phyloP scores from a whole-genome alignment of 192 early-diverging fungal species.

The Gryganskiella cystojenkinii region DNA sequence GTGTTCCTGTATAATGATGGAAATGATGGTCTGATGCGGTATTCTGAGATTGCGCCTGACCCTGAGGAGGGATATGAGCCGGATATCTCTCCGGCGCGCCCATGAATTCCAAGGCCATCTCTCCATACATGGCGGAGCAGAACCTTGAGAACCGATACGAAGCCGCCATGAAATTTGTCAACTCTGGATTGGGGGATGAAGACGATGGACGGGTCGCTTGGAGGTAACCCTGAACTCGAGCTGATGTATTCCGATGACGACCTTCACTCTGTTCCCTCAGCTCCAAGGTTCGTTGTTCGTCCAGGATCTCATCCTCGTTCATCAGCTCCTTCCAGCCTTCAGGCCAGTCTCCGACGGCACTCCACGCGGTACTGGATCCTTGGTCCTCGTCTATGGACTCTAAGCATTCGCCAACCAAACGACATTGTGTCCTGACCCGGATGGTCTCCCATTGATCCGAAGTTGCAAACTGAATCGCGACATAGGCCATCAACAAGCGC shows the following conservation, averaged over 20 bases:
- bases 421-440: slow-evolving; percentile 23
- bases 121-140: slow-evolving; percentile 49
- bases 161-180: slow-evolving; percentile 46
- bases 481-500: slow-evolving; percentile 57
- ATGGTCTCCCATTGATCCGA: slow-evolving; percentile 42
- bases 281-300: slow-evolving; percentile 20
- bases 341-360: slow-evolving; percentile 26
- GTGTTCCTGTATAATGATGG: slow-evolving; percentile 37
- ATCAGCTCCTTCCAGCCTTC: slow-evolving; percentile 21
- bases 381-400: slow-evolving; percentile 36
- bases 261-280: slow-evolving; percentile 36
- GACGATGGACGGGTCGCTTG: background rate
- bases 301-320: slow-evolving; percentile 36
- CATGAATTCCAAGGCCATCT: slow-evolving; percentile 28
- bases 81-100: slow-evolving; percentile 45
- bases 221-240: background rate
- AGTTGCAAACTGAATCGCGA: slow-evolving; percentile 56
- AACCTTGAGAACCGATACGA: slow-evolving; percentile 50
- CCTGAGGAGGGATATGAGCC: slow-evolving; percentile 9
- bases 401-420: slow-evolving; percentile 29
- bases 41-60: background rate
- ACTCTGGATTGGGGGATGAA: slow-evolving; percentile 23
- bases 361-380: slow-evolving; percentile 44
- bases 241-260: slow-evolving; percentile 12
- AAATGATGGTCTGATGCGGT: slow-evolving; percentile 26